Percentiles rank a stretch among this genome's conserved stretches.
Evolutionary conservation across 306 rosid genomes (phyloP).

Genomic region (Glycine tomentella): DNA sequence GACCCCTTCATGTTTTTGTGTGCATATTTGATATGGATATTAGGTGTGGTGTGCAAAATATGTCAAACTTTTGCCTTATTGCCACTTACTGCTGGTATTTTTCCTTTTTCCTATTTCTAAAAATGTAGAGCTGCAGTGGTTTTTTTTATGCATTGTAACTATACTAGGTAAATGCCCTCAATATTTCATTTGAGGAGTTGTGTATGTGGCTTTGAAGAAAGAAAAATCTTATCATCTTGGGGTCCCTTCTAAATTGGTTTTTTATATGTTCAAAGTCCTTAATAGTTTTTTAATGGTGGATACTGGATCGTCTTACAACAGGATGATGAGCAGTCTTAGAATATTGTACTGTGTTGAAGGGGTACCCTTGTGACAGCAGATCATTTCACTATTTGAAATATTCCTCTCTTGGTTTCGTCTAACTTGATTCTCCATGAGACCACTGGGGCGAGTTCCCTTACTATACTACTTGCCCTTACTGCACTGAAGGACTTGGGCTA

Average conservation of each 20-base stretch:
- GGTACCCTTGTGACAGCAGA: background rate
- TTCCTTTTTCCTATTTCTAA: background rate
- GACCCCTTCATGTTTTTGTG: background rate
- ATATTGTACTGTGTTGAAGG: conserved; percentile 11
- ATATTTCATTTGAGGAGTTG: background rate
- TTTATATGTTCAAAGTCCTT: no score
- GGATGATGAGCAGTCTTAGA: background rate
- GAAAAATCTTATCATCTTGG: no score
- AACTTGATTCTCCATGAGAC: conserved; percentile 10
- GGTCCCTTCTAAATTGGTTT: no score
- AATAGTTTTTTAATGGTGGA: background rate
- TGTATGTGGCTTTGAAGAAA: no score
- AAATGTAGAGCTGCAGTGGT: background rate
- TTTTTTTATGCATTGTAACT: background rate
- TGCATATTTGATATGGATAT: conserved; percentile 4
- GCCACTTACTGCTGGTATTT: background rate
- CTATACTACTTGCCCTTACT: background rate
- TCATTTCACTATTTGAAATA: background rate
- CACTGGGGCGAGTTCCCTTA: background rate
- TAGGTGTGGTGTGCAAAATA: background rate
- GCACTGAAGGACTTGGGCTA: background rate
- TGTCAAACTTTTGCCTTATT: background rate
- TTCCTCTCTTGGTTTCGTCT: background rate
- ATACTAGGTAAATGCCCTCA: background rate
- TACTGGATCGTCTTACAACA: conserved; percentile 7